Conservation (phyloP, 805 yeast species). For the Cyberlindnera sargentensis region DNA sequence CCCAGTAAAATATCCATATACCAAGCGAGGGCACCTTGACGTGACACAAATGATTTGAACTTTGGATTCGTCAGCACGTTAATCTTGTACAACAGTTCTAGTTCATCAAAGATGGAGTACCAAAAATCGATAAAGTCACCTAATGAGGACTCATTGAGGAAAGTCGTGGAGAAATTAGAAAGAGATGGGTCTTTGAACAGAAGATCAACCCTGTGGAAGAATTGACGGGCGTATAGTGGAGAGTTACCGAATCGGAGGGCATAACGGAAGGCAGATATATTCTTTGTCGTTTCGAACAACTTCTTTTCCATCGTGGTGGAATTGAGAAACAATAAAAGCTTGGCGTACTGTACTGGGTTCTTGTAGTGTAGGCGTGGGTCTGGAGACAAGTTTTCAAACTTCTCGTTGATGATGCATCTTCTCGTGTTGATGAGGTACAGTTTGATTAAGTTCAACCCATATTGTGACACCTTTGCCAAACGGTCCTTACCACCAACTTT, state of each 20-base stretch:
- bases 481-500: conserved; percentile 66
- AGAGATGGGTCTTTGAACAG: conserved; percentile 15
- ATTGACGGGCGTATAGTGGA: conserved; percentile 46
- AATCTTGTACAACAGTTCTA: conserved; percentile 47
- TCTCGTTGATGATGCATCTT: conserved; percentile 23
- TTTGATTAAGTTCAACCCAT: conserved; percentile 45
- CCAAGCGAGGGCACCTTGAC: conserved; percentile 66
- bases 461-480: conserved; percentile 57
- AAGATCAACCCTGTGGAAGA: conserved; percentile 7
- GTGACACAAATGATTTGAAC: conserved; percentile 33
- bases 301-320: conserved; percentile 28
- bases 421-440: conserved; percentile 38
- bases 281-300: conserved; percentile 37
- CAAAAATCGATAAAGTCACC: conserved; percentile 50
- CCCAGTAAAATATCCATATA: conserved; percentile 55
- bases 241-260: conserved; percentile 63
- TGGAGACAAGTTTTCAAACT: conserved; percentile 20
- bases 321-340: conserved; percentile 20
- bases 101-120: conserved; percentile 61
- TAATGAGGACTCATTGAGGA: conserved; percentile 39
- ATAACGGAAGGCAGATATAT: conserved; percentile 54
- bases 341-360: conserved; percentile 19
- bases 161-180: conserved; percentile 21
- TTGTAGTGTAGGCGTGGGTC: conserved; percentile 23
- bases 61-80: conserved; percentile 36